These are phyloP conservation scores for Erysimum cheiranthoides DNA, from an alignment of 345 rosid genomes.

Conservation along the genomic window DNA sequence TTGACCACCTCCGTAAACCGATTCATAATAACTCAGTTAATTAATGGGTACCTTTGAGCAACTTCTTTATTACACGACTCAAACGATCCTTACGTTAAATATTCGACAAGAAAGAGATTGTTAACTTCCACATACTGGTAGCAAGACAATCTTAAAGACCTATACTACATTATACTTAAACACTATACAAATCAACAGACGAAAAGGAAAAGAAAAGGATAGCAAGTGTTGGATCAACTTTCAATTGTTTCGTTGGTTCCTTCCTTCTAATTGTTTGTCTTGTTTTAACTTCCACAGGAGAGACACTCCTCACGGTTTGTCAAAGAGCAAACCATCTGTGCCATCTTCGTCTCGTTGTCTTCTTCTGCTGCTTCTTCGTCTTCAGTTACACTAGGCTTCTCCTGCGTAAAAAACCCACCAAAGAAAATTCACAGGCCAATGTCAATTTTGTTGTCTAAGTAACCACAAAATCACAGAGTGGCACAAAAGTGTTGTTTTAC, in stretches of 20 bases:
- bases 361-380: constrained; percentile 33
- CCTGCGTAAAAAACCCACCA: constrained; percentile 38
- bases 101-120: neutral
- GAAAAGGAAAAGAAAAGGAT: no score
- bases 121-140: neutral
- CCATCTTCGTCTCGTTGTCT: constrained; percentile 68
- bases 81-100: neutral
- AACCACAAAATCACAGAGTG: neutral
- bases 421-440: neutral
- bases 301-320: constrained; percentile 85
- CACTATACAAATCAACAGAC: neutral
- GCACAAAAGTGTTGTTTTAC: constrained; percentile 48
- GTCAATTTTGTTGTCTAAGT: neutral
- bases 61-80: neutral
- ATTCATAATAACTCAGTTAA: no score
- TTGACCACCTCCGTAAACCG: no score
- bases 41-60: neutral
- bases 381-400: constrained; percentile 47
- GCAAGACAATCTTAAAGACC: neutral
- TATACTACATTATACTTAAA: neutral
- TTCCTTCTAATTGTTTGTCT: neutral
- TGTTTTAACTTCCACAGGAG: constrained; percentile 75
- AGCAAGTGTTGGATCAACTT: neutral
- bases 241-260: neutral
- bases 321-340: constrained; percentile 89